Conservation (phyloP, 305 asterid genomes). For the Fraxinus paxiana region DNA sequence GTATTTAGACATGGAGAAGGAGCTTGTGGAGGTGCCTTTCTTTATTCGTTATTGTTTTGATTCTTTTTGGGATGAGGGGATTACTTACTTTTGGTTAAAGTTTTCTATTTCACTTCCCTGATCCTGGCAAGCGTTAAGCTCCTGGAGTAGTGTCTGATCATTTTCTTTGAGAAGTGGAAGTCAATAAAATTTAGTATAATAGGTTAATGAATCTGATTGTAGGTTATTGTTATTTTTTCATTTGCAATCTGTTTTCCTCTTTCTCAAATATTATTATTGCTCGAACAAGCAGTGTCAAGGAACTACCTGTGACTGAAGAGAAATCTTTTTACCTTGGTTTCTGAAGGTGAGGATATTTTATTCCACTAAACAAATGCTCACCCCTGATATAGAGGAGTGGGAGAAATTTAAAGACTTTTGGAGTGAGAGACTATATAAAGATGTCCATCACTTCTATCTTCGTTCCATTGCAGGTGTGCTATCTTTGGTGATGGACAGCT, state of each 20-base stretch:
- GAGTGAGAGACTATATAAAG: slow-evolving; percentile 48
- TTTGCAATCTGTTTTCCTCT: slow-evolving; percentile 29
- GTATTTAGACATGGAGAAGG: slow-evolving; percentile 89
- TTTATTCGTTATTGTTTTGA: slow-evolving; percentile 13
- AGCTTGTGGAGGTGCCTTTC: slow-evolving; percentile 80
- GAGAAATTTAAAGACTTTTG: slow-evolving; percentile 43
- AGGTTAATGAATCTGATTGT: slow-evolving; percentile 15
- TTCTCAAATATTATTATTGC: slow-evolving; percentile 51
- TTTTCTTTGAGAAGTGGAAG: slow-evolving; percentile 10
- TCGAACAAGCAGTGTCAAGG: slow-evolving; percentile 62
- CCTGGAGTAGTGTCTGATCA: background rate
- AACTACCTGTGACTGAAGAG: slow-evolving; percentile 50
- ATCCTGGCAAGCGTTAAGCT: background rate
- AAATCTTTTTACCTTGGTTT: slow-evolving; percentile 44
- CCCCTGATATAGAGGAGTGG: slow-evolving; percentile 44
- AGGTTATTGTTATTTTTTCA: slow-evolving; percentile 24
- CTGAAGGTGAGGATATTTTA: slow-evolving; percentile 68
- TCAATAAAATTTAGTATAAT: slow-evolving; percentile 11
- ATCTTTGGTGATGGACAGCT: slow-evolving; percentile 77
- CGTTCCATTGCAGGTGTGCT: slow-evolving; percentile 93
- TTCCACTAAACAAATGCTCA: slow-evolving; percentile 37
- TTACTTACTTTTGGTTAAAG: background rate
- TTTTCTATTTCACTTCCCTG: background rate
- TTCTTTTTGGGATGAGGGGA: background rate
- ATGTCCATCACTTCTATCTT: slow-evolving; percentile 88